These are phyloP conservation scores for Bombardia bombarda DNA, from an alignment of 495 filamentous ascomycete genomes.

Conservation along the genomic window DNA sequence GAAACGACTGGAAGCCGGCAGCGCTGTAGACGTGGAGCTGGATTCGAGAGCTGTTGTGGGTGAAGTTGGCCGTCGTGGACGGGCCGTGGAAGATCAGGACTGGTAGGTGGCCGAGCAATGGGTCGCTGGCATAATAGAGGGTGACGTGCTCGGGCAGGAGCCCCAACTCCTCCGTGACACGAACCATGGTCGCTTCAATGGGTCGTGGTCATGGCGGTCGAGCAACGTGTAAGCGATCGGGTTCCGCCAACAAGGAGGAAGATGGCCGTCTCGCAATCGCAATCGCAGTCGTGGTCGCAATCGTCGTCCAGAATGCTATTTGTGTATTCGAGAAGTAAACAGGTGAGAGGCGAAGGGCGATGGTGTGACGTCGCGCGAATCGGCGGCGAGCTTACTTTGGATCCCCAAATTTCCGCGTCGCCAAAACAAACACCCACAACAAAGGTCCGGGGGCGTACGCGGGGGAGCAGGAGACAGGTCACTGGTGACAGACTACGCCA, in stretches of 20 bases:
- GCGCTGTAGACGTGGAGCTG: conserved; percentile 86
- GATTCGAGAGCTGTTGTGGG: conserved; percentile 79
- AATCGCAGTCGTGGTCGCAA: too few relatives aligned
- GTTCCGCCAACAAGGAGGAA: neutral
- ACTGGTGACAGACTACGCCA: too few relatives aligned
- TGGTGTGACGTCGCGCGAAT: neutral
- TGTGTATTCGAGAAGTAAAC: too few relatives aligned
- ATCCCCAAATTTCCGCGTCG: neutral
- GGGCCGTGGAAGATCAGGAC: conserved; percentile 80
- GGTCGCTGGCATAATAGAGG: conserved; percentile 75
- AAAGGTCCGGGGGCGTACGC: too few relatives aligned
- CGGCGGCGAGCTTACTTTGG: neutral
- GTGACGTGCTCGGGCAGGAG: conserved; percentile 68
- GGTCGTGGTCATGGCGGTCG: conserved; percentile 27
- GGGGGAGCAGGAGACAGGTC: too few relatives aligned
- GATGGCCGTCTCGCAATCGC: too few relatives aligned
- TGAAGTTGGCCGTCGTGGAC: conserved; percentile 74
- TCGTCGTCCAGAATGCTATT: too few relatives aligned
- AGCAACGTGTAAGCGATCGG: neutral
- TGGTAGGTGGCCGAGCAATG: conserved; percentile 61
- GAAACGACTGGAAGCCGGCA: conserved; percentile 79
- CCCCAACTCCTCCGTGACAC: conserved; percentile 55
- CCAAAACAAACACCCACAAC: neutral
- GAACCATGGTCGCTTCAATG: conserved; percentile 53
- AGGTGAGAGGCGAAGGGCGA: neutral